Evolutionary conservation across 768 basidiomycete species (phyloP).

Genomic region (Collybiopsis luxurians): DNA sequence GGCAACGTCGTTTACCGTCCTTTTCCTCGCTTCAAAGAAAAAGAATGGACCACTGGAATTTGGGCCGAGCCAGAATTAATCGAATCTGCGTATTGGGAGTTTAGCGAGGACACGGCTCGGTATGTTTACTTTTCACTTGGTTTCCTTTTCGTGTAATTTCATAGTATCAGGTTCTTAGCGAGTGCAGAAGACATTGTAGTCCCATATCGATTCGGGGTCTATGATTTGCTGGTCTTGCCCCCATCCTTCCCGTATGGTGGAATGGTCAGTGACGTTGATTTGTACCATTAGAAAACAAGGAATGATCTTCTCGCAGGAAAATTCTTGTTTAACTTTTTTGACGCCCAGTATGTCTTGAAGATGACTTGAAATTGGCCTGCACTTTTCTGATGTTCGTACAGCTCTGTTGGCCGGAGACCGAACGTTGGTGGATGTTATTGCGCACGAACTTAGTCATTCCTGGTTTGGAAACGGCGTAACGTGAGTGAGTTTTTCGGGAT

Average conservation of each 20-base stretch:
- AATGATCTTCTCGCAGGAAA: slow-evolving; percentile 55
- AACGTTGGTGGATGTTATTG: slow-evolving; percentile 82
- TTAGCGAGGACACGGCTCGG: slow-evolving; percentile 81
- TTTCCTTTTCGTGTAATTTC: neutral
- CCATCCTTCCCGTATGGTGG: slow-evolving; percentile 94
- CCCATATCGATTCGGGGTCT: slow-evolving; percentile 82
- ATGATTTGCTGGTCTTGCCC: slow-evolving; percentile 86
- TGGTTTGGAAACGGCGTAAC: slow-evolving; percentile 95
- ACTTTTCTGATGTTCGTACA: slow-evolving; percentile 17
- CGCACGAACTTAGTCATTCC: slow-evolving; percentile 83
- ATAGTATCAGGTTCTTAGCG: slow-evolving; percentile 58
- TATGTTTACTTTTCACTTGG: slow-evolving; percentile 21
- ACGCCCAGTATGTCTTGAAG: slow-evolving; percentile 67
- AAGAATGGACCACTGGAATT: slow-evolving; percentile 77
- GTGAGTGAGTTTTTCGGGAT: slow-evolving; percentile 29
- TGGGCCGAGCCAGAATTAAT: slow-evolving; percentile 91
- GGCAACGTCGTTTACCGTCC: slow-evolving; percentile 77
- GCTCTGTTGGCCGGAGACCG: slow-evolving; percentile 88
- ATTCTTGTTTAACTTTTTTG: slow-evolving; percentile 83
- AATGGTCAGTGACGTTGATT: slow-evolving; percentile 48
- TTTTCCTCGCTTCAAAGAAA: slow-evolving; percentile 58
- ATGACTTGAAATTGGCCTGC: neutral
- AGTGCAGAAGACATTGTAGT: slow-evolving; percentile 74
- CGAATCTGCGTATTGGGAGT: slow-evolving; percentile 81
- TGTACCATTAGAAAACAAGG: neutral